These are phyloP conservation scores for Peniophora sp. DNA, from an alignment of 1,284 basidiomycete species.

Conservation along the genomic window DNA sequence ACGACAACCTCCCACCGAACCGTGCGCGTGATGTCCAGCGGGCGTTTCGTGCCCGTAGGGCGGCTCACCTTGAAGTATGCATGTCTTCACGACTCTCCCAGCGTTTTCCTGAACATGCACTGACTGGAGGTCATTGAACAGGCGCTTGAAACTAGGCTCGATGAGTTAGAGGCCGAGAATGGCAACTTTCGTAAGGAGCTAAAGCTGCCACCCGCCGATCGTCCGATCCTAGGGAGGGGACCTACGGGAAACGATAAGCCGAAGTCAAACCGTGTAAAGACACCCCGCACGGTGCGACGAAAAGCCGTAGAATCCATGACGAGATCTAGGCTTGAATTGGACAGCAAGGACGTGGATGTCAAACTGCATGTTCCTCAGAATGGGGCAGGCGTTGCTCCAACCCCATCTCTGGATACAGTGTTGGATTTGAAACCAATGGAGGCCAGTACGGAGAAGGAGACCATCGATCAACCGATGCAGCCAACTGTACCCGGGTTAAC, in stretches of 20 bases:
- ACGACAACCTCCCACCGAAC: conserved; percentile 87
- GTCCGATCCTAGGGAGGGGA: conserved; percentile 67
- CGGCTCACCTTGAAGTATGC: conserved; percentile 78
- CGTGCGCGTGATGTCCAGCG: conserved; percentile 88
- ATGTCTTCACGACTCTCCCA: conserved; percentile 1
- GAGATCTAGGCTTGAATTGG: too few relatives aligned
- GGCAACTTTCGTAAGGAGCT: conserved; percentile 67
- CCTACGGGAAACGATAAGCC: conserved; percentile 79
- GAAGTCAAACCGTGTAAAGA: too few relatives aligned
- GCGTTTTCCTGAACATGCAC: background rate
- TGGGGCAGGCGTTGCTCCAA: too few relatives aligned
- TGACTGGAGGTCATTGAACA: conserved; percentile 32
- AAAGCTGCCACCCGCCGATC: conserved; percentile 66
- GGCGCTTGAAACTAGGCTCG: conserved; percentile 77
- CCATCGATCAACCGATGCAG: too few relatives aligned
- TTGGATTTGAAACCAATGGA: too few relatives aligned
- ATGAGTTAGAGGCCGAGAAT: conserved; percentile 83
- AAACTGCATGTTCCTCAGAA: too few relatives aligned
- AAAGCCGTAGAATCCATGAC: too few relatives aligned
- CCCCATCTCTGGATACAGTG: too few relatives aligned
- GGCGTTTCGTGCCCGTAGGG: conserved; percentile 85
- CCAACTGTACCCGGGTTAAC: too few relatives aligned
- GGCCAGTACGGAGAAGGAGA: too few relatives aligned
- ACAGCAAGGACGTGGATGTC: too few relatives aligned
- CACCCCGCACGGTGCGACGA: too few relatives aligned